A percentile compares a stretch with the other conserved stretches of the same genome.
These are phyloP conservation scores for Glycyrrhiza uralensis DNA, from an alignment of 306 rosid species.

Conservation along the genomic window DNA sequence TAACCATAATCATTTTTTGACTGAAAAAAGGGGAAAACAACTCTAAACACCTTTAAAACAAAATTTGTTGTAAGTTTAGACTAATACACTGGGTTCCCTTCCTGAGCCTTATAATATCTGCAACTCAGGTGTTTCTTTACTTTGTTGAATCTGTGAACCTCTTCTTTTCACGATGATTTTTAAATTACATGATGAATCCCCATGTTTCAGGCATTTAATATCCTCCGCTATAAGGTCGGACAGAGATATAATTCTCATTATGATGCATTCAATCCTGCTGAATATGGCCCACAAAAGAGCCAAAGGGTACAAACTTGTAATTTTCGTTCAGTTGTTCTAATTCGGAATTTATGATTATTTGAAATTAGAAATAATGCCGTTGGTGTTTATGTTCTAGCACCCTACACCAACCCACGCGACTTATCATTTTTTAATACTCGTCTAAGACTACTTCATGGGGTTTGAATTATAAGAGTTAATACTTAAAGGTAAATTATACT, in stretches of 20 bases:
- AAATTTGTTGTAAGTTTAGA: background rate
- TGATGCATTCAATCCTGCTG: conserved; percentile 55
- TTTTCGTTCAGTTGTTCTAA: background rate
- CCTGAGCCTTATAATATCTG: background rate
- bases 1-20: background rate
- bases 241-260: conserved; percentile 80
- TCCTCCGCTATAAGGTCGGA: conserved; percentile 79
- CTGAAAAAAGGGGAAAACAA: background rate
- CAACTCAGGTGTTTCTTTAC: conserved; percentile 7
- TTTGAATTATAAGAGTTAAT: background rate
- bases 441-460: background rate
- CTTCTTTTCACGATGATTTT: conserved; percentile 43
- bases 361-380: background rate
- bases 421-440: background rate
- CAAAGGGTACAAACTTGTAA: conserved; percentile 56
- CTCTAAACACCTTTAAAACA: background rate
- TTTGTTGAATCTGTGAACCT: conserved; percentile 40
- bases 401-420: background rate
- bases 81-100: background rate
- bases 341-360: background rate
- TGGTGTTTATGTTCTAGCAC: background rate
- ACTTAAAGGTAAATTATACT: background rate
- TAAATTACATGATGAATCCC: conserved; percentile 42
- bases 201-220: conserved; percentile 81
- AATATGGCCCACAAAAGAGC: conserved; percentile 72